phyloP scores from a whole-genome alignment of 805 yeast species.

The Zygotorulaspora danielsina region DNA sequence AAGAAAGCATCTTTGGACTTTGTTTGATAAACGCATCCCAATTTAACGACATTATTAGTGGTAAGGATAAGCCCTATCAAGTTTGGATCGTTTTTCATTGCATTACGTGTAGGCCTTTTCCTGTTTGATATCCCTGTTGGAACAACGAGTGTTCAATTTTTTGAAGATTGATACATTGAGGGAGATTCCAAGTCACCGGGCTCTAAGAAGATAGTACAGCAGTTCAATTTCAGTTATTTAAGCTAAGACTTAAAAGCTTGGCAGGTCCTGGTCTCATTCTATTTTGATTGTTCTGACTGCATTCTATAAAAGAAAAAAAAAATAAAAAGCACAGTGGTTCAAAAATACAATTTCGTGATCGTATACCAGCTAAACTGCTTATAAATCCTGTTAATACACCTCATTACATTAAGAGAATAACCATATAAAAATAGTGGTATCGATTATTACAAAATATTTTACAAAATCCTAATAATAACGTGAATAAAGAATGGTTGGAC shows the following conservation, averaged over 20 bases:
- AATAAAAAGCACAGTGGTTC: too few relatives aligned
- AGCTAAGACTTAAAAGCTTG: too few relatives aligned
- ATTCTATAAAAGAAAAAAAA: neutral
- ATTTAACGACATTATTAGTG: too few relatives aligned
- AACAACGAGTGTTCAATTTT: too few relatives aligned
- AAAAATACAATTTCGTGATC: too few relatives aligned
- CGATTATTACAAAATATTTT: conserved; percentile 2
- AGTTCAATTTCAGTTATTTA: too few relatives aligned
- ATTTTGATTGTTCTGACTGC: neutral
- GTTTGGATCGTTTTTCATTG: conserved; percentile 1
- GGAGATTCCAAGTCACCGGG: too few relatives aligned
- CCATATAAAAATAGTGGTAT: neutral
- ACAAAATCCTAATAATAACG: conserved; percentile 7
- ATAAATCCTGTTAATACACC: conserved; percentile 1
- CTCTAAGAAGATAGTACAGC: too few relatives aligned
- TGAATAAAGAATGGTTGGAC: conserved; percentile 40
- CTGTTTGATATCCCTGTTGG: neutral
- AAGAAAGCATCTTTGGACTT: neutral
- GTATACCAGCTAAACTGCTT: neutral
- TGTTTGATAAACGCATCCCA: neutral
- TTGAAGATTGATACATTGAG: too few relatives aligned
- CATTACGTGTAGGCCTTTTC: neutral
- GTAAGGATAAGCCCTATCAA: too few relatives aligned
- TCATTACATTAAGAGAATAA: neutral
- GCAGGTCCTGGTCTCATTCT: too few relatives aligned